These are phyloP conservation scores for Zygnema cylindricum DNA, from an alignment of 139 green algal species.

Conservation along the genomic window DNA sequence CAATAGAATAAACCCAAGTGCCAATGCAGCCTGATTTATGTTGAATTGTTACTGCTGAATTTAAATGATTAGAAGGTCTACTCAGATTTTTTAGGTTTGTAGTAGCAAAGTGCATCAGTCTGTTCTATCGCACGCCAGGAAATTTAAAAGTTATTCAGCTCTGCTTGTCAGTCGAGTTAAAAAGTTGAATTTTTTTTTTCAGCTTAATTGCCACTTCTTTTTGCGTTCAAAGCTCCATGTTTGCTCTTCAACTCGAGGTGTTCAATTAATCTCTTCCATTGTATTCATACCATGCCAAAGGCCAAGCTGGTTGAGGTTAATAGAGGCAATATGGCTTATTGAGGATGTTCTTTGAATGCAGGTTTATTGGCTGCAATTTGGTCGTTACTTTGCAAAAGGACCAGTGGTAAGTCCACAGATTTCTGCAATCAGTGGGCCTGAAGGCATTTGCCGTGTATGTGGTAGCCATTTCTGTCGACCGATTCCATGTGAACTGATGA, in stretches of 20 bases:
- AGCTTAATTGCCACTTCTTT: neutral
- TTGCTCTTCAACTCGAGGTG: neutral
- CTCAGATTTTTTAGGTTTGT: too few species aligned
- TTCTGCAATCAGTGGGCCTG: slow-evolving; percentile 9
- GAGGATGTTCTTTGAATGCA: slow-evolving; percentile 13
- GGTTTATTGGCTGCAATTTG: slow-evolving; percentile 95
- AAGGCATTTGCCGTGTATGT: neutral
- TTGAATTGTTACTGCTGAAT: too few species aligned
- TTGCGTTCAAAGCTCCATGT: neutral
- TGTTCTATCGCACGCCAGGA: too few species aligned
- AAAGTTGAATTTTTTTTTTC: slow-evolving; percentile 26
- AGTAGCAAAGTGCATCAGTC: too few species aligned
- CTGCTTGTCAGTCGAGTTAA: too few species aligned
- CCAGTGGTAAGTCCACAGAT: slow-evolving; percentile 75
- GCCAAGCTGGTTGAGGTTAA: neutral
- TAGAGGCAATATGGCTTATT: neutral
- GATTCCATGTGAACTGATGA: neutral
- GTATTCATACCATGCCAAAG: neutral
- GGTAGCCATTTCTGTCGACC: neutral
- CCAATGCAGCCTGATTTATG: neutral
- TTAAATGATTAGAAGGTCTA: too few species aligned
- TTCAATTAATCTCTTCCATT: neutral
- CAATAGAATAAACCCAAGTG: neutral
- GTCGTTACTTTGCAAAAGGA: slow-evolving; percentile 69
- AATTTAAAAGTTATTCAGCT: too few species aligned